Conservation (phyloP, 2,329 filamentous ascomycete species). For the Trichophyton equinum region DNA sequence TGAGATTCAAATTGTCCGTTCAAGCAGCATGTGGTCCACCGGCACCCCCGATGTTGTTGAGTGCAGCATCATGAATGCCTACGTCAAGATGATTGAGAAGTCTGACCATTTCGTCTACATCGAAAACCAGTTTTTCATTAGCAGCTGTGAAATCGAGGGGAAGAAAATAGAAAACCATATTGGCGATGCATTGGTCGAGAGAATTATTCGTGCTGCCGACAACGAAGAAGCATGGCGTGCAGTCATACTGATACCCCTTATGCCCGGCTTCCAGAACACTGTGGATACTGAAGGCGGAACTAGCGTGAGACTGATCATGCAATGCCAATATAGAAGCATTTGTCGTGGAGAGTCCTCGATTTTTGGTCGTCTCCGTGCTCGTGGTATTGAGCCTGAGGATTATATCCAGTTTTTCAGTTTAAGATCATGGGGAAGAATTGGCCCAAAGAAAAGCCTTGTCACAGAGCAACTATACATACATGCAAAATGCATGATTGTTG, state of each 20-base stretch:
- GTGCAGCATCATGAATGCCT: conserved; percentile 80
- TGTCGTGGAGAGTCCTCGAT: conserved; percentile 86
- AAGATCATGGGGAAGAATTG: conserved; percentile 80
- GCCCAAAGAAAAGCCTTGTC: conserved; percentile 61
- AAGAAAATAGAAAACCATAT: conserved; percentile 82
- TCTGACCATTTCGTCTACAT: conserved; percentile 85
- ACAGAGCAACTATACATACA: conserved; percentile 95
- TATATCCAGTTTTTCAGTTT: conserved; percentile 93
- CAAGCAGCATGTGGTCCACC: conserved; percentile 57
- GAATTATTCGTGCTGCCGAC: conserved; percentile 65
- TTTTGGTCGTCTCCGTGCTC: conserved; percentile 59
- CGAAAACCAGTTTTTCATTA: conserved; percentile 93
- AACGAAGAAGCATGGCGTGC: conserved; percentile 80
- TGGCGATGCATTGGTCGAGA: conserved; percentile 80
- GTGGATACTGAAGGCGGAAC: conserved; percentile 68
- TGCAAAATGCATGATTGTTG: conserved; percentile 69
- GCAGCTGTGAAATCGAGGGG: conserved; percentile 70
- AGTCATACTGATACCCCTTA: conserved; percentile 78
- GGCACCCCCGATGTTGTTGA: conserved; percentile 43
- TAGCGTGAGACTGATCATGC: conserved; percentile 90
- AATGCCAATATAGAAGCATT: conserved; percentile 96
- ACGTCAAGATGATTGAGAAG: conserved; percentile 69
- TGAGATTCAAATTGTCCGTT: conserved; percentile 89
- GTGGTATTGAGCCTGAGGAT: conserved; percentile 64
- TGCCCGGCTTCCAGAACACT: conserved; percentile 90